Percentiles rank a stretch among this genome's conserved stretches.
phyloP scores from a whole-genome alignment of 192 early-diverging fungal species.

The Coemansia sp. region DNA sequence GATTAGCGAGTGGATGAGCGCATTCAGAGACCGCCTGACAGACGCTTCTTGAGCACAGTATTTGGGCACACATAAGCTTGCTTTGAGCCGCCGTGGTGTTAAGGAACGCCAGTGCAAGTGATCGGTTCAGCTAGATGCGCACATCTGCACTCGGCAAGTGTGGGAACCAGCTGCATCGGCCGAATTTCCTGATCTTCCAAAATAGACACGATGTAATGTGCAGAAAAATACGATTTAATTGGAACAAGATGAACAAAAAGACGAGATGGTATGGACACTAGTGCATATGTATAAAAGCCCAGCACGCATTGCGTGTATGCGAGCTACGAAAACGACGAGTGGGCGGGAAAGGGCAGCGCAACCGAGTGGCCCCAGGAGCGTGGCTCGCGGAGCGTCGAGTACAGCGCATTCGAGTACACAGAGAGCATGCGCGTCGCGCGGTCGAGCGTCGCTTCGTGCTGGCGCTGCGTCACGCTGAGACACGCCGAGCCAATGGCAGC shows the following conservation, averaged over 20 bases:
- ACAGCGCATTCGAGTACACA: slow-evolving; percentile 31
- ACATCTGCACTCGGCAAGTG: slow-evolving; percentile 1
- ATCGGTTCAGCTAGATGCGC: not conserved
- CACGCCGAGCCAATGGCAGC: slow-evolving; percentile 31
- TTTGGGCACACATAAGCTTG: no score
- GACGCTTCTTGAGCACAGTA: not conserved
- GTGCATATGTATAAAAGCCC: slow-evolving; percentile 12
- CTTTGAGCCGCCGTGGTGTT: no score
- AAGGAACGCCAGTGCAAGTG: not conserved
- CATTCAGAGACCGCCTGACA: not conserved
- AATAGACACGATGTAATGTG: not conserved
- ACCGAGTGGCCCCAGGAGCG: slow-evolving; percentile 51
- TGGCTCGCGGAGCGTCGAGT: slow-evolving; percentile 38
- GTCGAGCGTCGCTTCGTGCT: slow-evolving; percentile 43
- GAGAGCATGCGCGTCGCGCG: slow-evolving; percentile 34
- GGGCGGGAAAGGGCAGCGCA: slow-evolving; percentile 11
- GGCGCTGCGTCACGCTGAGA: slow-evolving; percentile 38
- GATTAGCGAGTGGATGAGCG: not conserved
- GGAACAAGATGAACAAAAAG: not conserved
- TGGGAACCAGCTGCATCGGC: not conserved
- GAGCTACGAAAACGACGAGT: slow-evolving; percentile 1
- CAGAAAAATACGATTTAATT: not conserved
- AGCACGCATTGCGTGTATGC: not conserved
- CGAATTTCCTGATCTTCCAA: not conserved
- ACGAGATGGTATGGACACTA: slow-evolving; percentile 3